Base-by-base conservation (phyloP, 1,284 basidiomycete genomes). In the Vanrija pseudolonga region DNA sequence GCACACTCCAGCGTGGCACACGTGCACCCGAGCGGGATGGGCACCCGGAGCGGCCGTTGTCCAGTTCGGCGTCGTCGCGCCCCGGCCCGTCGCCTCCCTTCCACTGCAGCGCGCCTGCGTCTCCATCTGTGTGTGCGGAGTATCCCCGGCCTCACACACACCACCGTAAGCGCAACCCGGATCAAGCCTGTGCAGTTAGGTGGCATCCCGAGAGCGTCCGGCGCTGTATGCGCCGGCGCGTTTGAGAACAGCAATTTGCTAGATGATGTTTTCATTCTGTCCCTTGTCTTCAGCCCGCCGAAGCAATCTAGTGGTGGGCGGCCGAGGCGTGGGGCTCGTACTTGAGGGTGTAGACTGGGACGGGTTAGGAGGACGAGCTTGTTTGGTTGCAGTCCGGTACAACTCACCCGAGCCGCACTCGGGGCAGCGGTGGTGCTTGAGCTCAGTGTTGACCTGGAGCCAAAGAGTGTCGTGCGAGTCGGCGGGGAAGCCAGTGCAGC, bases 381-480 rank as follows among this genome's bases (percentile, higher is more conserved):
- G 17, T 4, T 12, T 15, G 4, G 22, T 6, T 32, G 2, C 32
- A 12, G 32, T 15, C 32, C 8, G 8, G 32, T 26, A 11, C 24
- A 32, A 71, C 69, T 55, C 55, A 74, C 72, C 72, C 47, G 66
- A 74, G 54, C 93, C 92, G 68, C 92, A 96, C 78, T 96, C 92
- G 19, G 83, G 80, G 85, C 92, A 96, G 73, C 93, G 87, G 66
- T 81, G 79, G 59, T 76, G 72, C 69, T 84, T 77, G 53, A 76
- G 81, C 71, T 85, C 84, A 66, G 85, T 80, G 66, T 82, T 81
- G 61, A 80, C 82, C 68, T 76, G 83, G 75, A 92, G 84, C 91
- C 91, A 95, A 63, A 85, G 80, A 58, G 91, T 82, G 67, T 94
- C 89, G 77, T 95, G 92, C 40, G 90, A 93, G 77, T 96, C 92